phyloP scores from a whole-genome alignment of 2,329 filamentous ascomycete species.

The Talaromyces rugulosus region DNA sequence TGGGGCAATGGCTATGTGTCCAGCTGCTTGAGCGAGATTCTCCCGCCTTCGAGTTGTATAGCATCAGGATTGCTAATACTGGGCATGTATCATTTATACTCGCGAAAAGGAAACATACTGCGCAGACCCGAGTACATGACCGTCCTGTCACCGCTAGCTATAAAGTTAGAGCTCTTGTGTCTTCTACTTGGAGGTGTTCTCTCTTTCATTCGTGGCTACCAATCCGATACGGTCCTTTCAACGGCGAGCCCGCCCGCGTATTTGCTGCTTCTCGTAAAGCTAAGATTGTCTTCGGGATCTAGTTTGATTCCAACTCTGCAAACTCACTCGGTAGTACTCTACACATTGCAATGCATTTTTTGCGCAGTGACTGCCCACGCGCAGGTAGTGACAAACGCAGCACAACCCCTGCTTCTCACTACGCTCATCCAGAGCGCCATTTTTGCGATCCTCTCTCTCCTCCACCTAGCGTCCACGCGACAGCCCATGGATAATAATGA shows the following conservation, averaged over 20 bases:
- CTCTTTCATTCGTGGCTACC: not conserved
- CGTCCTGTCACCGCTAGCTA: not conserved
- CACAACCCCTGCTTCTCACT: not conserved
- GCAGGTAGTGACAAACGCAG: not conserved
- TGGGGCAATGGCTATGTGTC: too few relatives aligned
- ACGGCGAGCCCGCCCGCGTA: not conserved
- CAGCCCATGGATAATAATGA: not conserved
- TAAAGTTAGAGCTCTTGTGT: not conserved
- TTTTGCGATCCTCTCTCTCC: not conserved
- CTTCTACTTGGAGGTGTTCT: not conserved
- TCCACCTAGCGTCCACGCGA: not conserved
- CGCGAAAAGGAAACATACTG: not conserved
- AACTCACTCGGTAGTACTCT: not conserved
- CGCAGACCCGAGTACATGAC: not conserved
- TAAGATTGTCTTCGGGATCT: not conserved
- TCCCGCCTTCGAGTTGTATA: too few relatives aligned
- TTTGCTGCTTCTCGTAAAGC: not conserved
- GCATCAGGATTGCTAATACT: too few relatives aligned
- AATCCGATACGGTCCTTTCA: not conserved
- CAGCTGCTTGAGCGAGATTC: too few relatives aligned
- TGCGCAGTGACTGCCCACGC: not conserved
- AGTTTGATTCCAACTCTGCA: not conserved
- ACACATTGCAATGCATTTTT: not conserved
- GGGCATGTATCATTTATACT: not conserved
- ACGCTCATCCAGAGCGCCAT: not conserved